Evolutionary conservation across 2,329 filamentous ascomycete species (phyloP).

Genomic region (Domatiomyces catenatus): DNA sequence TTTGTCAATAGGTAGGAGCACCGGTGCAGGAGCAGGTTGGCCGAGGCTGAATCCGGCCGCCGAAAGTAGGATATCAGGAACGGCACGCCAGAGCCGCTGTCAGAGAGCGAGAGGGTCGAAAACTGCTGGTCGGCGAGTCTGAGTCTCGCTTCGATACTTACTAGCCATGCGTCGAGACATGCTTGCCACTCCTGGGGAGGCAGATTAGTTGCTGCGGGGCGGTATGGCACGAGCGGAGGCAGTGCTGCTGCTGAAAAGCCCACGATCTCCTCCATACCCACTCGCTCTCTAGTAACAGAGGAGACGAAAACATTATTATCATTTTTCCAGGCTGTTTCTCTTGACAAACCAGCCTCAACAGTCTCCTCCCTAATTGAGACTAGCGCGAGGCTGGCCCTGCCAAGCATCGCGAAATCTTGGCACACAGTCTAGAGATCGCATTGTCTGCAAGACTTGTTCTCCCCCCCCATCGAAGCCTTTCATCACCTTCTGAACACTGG

Average conservation of each 20-base stretch:
- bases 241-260: conserved; percentile 23
- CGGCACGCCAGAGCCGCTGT: conserved; percentile 4
- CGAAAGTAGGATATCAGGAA: conserved; percentile 13
- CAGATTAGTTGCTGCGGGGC: conserved; percentile 53
- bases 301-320: background rate
- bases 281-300: background rate
- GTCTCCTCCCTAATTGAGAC: background rate
- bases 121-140: conserved; percentile 42
- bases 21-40: conserved; percentile 37
- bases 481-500: conserved; percentile 66
- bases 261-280: conserved; percentile 8
- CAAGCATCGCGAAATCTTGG: conserved; percentile 4
- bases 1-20: conserved; percentile 49
- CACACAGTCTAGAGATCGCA: conserved; percentile 1
- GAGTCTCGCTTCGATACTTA: conserved; percentile 51
- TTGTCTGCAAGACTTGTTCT: conserved; percentile 1
- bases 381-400: background rate
- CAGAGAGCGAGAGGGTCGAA: conserved; percentile 30
- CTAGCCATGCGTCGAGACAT: conserved; percentile 61
- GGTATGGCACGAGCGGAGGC: conserved; percentile 65
- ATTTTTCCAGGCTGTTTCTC: background rate
- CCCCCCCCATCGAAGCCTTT: conserved; percentile 30
- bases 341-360: too few relatives aligned
- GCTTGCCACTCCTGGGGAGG: conserved; percentile 58
- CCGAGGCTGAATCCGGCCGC: background rate